These are phyloP conservation scores for Starmerella roubikii DNA, from an alignment of 805 yeast species.

Conservation along the genomic window DNA sequence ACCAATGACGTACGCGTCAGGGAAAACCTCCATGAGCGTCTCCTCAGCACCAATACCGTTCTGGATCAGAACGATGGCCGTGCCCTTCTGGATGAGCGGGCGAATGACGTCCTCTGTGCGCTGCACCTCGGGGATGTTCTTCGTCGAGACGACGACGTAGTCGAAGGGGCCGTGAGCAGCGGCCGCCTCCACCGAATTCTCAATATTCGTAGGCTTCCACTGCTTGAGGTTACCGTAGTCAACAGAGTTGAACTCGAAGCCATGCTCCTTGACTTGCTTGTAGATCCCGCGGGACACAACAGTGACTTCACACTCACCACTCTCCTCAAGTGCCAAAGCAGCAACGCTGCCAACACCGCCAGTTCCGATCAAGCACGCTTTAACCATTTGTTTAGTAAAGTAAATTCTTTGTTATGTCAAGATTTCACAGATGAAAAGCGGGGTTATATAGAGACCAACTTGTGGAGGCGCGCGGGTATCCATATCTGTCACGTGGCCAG, in stretches of 20 bases:
- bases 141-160: constrained; percentile 46
- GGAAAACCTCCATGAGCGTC: constrained; percentile 40
- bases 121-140: constrained; percentile 51
- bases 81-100: constrained; percentile 37
- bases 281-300: constrained; percentile 56
- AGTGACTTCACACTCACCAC: constrained; percentile 40
- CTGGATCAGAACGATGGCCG: constrained; percentile 46
- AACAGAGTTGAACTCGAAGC: constrained; percentile 46
- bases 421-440: too few relatives aligned
- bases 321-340: constrained; percentile 44
- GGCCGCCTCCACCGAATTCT: constrained; percentile 34
- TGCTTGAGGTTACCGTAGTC: constrained; percentile 44
- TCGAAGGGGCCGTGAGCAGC: constrained; percentile 35
- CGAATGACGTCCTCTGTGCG: constrained; percentile 38
- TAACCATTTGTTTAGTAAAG: too few relatives aligned
- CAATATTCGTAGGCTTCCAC: constrained; percentile 40
- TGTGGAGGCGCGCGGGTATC: too few relatives aligned
- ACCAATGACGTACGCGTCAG: constrained; percentile 39
- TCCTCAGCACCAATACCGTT: constrained; percentile 53
- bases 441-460: too few relatives aligned
- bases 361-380: constrained; percentile 55
- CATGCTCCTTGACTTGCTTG: constrained; percentile 36
- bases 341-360: constrained; percentile 82
- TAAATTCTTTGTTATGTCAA: too few relatives aligned
- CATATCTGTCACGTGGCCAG: too few relatives aligned